Base-by-base conservation (phyloP, 73 alveolate species). In the Tetrahymena elliotti region DNA sequence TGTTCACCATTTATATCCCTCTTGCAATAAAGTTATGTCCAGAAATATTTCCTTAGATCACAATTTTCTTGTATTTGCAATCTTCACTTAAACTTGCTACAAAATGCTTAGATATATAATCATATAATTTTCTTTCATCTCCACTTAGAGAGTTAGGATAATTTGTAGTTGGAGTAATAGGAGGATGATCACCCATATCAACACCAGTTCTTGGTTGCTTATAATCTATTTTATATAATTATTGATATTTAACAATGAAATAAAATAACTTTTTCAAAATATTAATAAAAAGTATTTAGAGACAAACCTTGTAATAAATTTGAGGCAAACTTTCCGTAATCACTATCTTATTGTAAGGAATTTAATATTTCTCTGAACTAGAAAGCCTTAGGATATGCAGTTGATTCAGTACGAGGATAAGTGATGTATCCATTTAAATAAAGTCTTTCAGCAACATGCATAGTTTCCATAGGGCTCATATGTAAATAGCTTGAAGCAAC, bases 141-240 rank as follows among this genome's bases (percentile, higher is more conserved):
- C 97, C 97, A 16, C 96, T 96, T 24, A 99, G 97, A 38, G 97
- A 97, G 68, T 96, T 97, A 33, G 99, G 96, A 33, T 99, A 99
- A 41, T 98, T 97, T 38, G 98, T 98, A 15, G 99, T 99, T 0
- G 99, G 99, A 33, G 99, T 99, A 37, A 99, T 99, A 8, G 99
- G 99, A 8, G 99, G 99, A 96, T 99, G 99, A 94, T 99, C 99
- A 15, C 99, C 99, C 47, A 98, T 98, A 96, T 99, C 99, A 20
- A 97, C 98, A 12, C 99, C 99, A 83, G 98, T 93, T 94, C 97
- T 97, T 13, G 99, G 99, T 84, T 94, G 95, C 24, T 52, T 96
- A 93, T 93, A 84, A 95, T 27, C 93, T 94, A 3, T 96, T 47
- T 12, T 12, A 47, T 47, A 6, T 5, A 0, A 47, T 18, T 8